Evolutionary conservation across 257 asterid species (phyloP), one percentile per base, ranked within the genome.

Genomic region (Nicotiana tabacum): DNA sequence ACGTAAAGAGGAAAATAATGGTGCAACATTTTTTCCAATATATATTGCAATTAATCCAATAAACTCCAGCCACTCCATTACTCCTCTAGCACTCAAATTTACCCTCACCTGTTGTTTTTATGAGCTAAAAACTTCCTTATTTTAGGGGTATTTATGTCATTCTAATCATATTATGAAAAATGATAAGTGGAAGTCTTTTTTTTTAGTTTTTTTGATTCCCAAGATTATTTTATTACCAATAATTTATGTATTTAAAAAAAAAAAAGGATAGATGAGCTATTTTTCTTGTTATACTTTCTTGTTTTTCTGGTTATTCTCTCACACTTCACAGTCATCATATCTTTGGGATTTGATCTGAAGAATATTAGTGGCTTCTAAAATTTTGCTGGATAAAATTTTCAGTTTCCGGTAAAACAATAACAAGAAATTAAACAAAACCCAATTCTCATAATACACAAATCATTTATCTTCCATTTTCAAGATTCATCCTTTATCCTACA

Each of bases 341-440:
- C 77, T 66, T 32, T n/a, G 13, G 27, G 33, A 78, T 58, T 78
- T 78, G 55, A 78, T 78, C 27, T 33, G 81, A 53, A 58, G 32
- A 78, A 70, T 48, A 72, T 77, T 64, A 74, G 83, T 82, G 56
- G 48, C 87, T 84, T 77, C 83, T 55, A 69, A 84, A 70, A 61
- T 65, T 57, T 9, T n/a, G 29, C 2, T 51, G 64, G 80, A 67
- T 51, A 43, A 65, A 35, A 21, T 78, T 39, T 76, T 81, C 74
- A 77, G 81, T 39, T 76, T 81, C 74, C 81, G 81, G 82, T 80
- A 37, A 80, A 69, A 72, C 48, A 56, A 55, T 67, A 33, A 77
- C 70, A 82, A 62, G 37, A 72, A 86, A 78, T 43, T 82, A 18
- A 18, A 9, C 78, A 76, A 72, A 66, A 35, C 78, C 74, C 77